Conservation (phyloP, 371 early-diverging fungal genomes). For the Apophysomyces elegans region DNA sequence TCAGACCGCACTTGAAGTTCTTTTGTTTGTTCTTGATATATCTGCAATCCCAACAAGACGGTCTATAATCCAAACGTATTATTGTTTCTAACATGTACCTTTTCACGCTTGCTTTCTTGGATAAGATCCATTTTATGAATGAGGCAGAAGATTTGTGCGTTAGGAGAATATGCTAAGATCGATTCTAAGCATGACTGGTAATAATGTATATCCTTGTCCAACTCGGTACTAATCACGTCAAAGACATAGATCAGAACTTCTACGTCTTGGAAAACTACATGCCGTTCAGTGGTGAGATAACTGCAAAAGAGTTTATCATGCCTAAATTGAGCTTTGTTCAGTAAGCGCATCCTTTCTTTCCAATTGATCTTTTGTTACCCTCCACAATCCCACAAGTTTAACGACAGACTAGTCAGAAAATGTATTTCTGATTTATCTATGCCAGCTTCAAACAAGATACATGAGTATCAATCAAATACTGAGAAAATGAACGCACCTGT, state of each 20-base stretch:
- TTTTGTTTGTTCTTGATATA: conserved; percentile 69
- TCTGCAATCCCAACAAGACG: conserved; percentile 32
- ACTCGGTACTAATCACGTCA: conserved; percentile 86
- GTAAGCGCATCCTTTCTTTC: neutral
- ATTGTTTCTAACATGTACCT: conserved; percentile 29
- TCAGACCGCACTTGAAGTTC: conserved; percentile 77
- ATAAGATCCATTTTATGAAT: conserved; percentile 95
- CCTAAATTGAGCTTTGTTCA: conserved; percentile 29
- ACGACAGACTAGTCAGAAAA: conserved; percentile 85
- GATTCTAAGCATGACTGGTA: conserved; percentile 82
- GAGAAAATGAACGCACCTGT: conserved; percentile 15
- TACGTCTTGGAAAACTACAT: conserved; percentile 89
- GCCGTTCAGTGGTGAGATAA: conserved; percentile 82
- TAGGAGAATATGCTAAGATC: conserved; percentile 71
- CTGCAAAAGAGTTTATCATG: conserved; percentile 92
- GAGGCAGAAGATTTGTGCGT: conserved; percentile 87
- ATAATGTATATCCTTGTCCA: conserved; percentile 83
- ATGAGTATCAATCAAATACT: neutral
- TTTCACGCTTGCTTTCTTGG: conserved; percentile 65
- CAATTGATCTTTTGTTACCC: conserved; percentile 46
- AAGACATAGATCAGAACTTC: conserved; percentile 94
- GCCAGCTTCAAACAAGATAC: conserved; percentile 61
- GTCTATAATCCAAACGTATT: neutral
- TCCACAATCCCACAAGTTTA: conserved; percentile 92
- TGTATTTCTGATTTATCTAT: conserved; percentile 91